Conservation (phyloP, 2,329 filamentous ascomycete genomes). For the Fusarium verticillioides region DNA sequence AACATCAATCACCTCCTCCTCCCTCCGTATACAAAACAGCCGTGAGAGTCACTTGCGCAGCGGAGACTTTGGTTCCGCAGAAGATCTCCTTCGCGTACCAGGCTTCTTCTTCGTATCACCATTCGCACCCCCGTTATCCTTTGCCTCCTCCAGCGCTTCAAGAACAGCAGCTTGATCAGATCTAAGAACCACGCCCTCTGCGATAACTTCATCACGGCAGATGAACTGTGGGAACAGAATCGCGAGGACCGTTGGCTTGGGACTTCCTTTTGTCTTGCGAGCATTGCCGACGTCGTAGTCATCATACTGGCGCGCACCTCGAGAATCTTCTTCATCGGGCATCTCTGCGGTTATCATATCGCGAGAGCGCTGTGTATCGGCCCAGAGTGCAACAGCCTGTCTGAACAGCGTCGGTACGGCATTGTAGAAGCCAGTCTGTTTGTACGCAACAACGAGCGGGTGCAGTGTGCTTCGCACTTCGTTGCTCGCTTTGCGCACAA, state of each 20-base stretch:
- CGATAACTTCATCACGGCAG: slow-evolving; percentile 37
- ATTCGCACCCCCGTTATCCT: slow-evolving; percentile 11
- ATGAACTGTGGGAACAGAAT: slow-evolving; percentile 44
- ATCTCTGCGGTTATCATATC: slow-evolving; percentile 42
- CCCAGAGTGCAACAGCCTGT: slow-evolving; percentile 42
- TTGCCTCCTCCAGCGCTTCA: slow-evolving; percentile 29
- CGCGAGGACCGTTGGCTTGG: slow-evolving; percentile 15
- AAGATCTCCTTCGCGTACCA: slow-evolving; percentile 15
- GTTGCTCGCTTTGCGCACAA: slow-evolving; percentile 43
- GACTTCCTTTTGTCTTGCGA: slow-evolving; percentile 7
- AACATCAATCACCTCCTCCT: neutral
- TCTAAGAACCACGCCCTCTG: slow-evolving; percentile 41
- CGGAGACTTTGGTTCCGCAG: slow-evolving; percentile 25
- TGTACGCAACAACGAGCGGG: slow-evolving; percentile 37
- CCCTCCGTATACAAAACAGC: neutral
- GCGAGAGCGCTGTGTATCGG: slow-evolving; percentile 39
- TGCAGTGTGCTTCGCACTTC: slow-evolving; percentile 36
- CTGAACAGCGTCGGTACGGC: slow-evolving; percentile 40
- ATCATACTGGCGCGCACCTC: slow-evolving; percentile 32
- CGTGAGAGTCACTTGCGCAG: slow-evolving; percentile 11
- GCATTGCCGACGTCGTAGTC: slow-evolving; percentile 31
- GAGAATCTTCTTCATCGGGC: slow-evolving; percentile 36
- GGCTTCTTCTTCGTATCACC: slow-evolving; percentile 29
- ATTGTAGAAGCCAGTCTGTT: slow-evolving; percentile 41
- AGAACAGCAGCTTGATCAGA: slow-evolving; percentile 36